Conservation (phyloP, 73 alveolate species). For the Tetrahymena elliotti region DNA sequence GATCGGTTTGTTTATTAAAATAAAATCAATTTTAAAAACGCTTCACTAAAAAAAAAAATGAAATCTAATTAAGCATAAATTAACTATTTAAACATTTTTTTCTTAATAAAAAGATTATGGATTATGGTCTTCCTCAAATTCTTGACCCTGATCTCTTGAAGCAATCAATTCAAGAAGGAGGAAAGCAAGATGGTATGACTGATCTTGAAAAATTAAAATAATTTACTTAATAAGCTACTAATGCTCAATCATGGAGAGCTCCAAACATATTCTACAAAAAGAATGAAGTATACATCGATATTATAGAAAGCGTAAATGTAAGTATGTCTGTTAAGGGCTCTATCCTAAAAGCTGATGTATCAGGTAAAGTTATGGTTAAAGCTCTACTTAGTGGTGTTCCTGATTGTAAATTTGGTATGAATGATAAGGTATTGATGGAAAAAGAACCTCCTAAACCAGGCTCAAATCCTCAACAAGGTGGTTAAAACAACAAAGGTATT, state of each 20-base stretch:
- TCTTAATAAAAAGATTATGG: constrained; percentile 40
- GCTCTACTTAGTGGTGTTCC: constrained; percentile 89
- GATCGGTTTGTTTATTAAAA: too few relatives aligned
- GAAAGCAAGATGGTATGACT: constrained; percentile 7
- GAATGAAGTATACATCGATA: constrained; percentile 94
- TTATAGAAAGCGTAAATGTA: constrained; percentile 88
- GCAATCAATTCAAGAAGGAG: constrained; percentile 37
- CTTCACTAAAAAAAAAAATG: neutral
- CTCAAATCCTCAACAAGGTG: constrained; percentile 12
- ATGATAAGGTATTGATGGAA: constrained; percentile 83
- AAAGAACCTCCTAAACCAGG: constrained; percentile 55
- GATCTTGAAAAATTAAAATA: constrained; percentile 69
- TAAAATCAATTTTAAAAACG: too few relatives aligned
- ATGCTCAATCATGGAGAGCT: constrained; percentile 89
- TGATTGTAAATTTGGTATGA: constrained; percentile 97
- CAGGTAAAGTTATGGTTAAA: constrained; percentile 81
- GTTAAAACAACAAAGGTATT: constrained; percentile 64
- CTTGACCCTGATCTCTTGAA: constrained; percentile 79
- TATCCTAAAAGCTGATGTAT: constrained; percentile 82
- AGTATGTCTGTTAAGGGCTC: constrained; percentile 85
- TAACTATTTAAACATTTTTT: too few relatives aligned
- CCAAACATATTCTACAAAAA: constrained; percentile 76
- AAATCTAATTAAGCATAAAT: too few relatives aligned
- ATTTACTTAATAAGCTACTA: constrained; percentile 85
- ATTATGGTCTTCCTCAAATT: constrained; percentile 80